Percentiles rank a stretch among this genome's conserved stretches.
Conservation (phyloP, 257 asterid genomes). For the Capsicum baccatum region DNA sequence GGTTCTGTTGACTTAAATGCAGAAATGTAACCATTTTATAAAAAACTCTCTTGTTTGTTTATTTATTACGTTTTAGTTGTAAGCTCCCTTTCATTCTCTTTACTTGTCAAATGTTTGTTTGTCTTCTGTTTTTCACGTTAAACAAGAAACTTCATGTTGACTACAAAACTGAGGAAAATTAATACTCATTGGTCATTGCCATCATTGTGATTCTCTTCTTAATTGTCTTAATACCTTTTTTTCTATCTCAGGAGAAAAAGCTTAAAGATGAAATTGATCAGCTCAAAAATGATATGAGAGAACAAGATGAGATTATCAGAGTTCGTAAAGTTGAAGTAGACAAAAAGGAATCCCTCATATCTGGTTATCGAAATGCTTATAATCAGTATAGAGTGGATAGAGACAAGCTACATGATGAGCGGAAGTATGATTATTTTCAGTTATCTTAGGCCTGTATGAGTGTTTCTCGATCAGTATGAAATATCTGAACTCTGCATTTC, state of each 20-base stretch:
- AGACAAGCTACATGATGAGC: slow-evolving; percentile 79
- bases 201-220: background rate
- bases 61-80: background rate
- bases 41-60: too few species aligned
- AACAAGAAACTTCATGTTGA: background rate
- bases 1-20: too few species aligned
- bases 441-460: slow-evolving; percentile 28
- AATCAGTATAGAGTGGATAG: slow-evolving; percentile 70
- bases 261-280: slow-evolving; percentile 82
- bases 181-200: background rate
- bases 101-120: background rate
- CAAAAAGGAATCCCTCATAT: slow-evolving; percentile 60
- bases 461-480: background rate
- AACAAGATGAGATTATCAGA: slow-evolving; percentile 68
- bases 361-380: slow-evolving; percentile 79
- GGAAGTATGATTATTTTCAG: slow-evolving; percentile 65
- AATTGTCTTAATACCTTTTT: background rate
- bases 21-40: too few species aligned
- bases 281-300: slow-evolving; percentile 66
- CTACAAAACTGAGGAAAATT: background rate
- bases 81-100: slow-evolving; percentile 8
- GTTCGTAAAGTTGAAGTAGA: slow-evolving; percentile 73
- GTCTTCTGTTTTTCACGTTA: background rate
- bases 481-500: slow-evolving; percentile 35
- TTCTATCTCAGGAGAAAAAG: slow-evolving; percentile 65